Conservation (phyloP, 2,329 filamentous ascomycete species). For the Trichoderma arundinaceum region DNA sequence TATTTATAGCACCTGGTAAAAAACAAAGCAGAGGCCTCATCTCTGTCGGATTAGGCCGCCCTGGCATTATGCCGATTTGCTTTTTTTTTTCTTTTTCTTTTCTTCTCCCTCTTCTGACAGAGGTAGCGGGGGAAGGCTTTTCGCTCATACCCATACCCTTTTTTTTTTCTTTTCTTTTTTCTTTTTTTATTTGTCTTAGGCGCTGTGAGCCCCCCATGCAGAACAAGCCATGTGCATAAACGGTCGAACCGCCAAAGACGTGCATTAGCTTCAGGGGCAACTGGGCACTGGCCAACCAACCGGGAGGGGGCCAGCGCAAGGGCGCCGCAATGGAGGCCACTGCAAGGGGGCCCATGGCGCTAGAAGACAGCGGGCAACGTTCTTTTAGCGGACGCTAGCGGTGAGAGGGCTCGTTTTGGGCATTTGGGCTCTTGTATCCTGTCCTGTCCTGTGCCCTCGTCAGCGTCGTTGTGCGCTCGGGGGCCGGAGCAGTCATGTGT, state of each 20-base stretch:
- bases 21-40: neutral
- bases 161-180: neutral
- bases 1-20: no score
- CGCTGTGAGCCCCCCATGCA: neutral
- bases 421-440: no score
- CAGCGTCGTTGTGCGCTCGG: neutral
- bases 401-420: constrained; percentile 2
- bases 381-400: constrained; percentile 23
- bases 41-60: neutral
- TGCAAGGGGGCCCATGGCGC: constrained; percentile 20
- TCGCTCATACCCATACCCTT: neutral
- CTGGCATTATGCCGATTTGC: neutral
- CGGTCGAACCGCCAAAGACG: constrained; percentile 27
- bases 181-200: no score
- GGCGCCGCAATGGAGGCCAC: constrained; percentile 2
- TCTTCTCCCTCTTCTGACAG: neutral
- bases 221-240: constrained; percentile 24
- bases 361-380: constrained; percentile 25
- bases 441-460: neutral
- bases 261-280: constrained; percentile 33
- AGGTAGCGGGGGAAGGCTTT: no score
- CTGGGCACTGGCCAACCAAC: constrained; percentile 26
- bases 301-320: constrained; percentile 18
- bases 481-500: no score
- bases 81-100: neutral